phyloP scores from a whole-genome alignment of 2,329 filamentous ascomycete species.

The Verticillium alfalfae region DNA sequence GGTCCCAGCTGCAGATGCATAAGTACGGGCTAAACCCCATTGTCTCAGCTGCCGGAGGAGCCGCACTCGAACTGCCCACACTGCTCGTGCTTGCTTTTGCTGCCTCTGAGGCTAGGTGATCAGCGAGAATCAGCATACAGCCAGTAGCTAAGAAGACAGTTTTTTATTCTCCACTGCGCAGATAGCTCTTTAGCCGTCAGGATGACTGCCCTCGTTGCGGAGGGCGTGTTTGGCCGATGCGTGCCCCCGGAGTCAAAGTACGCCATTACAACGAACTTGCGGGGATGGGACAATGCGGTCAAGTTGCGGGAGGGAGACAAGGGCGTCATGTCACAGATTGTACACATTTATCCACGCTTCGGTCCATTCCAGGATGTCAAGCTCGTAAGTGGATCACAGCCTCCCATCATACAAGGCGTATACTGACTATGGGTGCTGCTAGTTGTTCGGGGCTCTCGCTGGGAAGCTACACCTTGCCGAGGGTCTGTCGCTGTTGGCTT shows the following conservation, averaged over 20 bases:
- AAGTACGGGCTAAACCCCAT: background rate
- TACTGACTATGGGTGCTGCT: background rate
- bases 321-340: slow-evolving; percentile 23
- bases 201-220: slow-evolving; percentile 30
- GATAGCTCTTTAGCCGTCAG: background rate
- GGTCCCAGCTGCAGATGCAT: background rate
- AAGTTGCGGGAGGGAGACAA: slow-evolving; percentile 34
- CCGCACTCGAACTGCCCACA: no score
- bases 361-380: slow-evolving; percentile 29
- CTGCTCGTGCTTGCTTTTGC: no score
- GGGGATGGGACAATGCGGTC: slow-evolving; percentile 34
- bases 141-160: no score
- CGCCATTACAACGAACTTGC: slow-evolving; percentile 38
- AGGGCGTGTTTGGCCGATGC: slow-evolving; percentile 36
- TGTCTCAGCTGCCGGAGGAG: background rate
- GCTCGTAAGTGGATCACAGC: slow-evolving; percentile 18
- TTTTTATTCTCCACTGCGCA: background rate
- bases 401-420: background rate
- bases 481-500: slow-evolving; percentile 19
- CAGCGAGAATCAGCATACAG: no score
- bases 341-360: slow-evolving; percentile 42
- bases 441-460: background rate
- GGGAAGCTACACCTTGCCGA: slow-evolving; percentile 20
- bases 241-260: slow-evolving; percentile 40
- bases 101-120: no score